phyloP scores from a whole-genome alignment of 495 filamentous ascomycete species.

The Podospora pseudocomata region DNA sequence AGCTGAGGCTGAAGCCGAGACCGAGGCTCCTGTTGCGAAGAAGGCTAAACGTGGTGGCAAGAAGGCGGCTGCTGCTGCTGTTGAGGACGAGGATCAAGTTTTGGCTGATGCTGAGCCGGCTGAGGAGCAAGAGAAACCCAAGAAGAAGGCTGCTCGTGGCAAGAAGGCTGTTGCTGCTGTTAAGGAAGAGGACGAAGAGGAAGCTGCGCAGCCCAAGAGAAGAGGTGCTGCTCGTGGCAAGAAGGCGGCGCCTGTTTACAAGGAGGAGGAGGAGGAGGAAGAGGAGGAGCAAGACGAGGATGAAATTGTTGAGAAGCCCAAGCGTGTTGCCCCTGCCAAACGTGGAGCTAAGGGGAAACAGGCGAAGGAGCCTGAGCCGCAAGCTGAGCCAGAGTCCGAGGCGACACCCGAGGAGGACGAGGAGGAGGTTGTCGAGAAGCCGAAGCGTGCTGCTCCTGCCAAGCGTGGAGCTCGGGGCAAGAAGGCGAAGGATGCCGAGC shows the following conservation, averaged over 20 bases:
- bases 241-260: slow-evolving; percentile 16
- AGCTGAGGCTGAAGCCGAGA: slow-evolving; percentile 29
- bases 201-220: slow-evolving; percentile 22
- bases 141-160: slow-evolving; percentile 19
- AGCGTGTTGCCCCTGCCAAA: slow-evolving; percentile 10
- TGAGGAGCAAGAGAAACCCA: slow-evolving; percentile 10
- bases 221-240: slow-evolving; percentile 1
- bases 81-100: slow-evolving; percentile 29
- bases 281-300: slow-evolving; percentile 19
- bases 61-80: slow-evolving; percentile 28
- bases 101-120: slow-evolving; percentile 23
- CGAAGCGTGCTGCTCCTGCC: slow-evolving; percentile 9
- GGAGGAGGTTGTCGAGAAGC: slow-evolving; percentile 18
- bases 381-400: slow-evolving; percentile 12
- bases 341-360: slow-evolving; percentile 3
- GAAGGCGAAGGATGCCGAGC: slow-evolving; percentile 23
- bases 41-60: slow-evolving; percentile 27
- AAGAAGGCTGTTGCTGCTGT: slow-evolving; percentile 15
- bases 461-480: slow-evolving; percentile 22
- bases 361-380: slow-evolving; percentile 17
- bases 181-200: slow-evolving; percentile 24
- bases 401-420: slow-evolving; percentile 12
- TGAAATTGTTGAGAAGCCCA: slow-evolving; percentile 11
- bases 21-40: slow-evolving; percentile 26
- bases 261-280: slow-evolving; percentile 26